Evolutionary conservation across 2,329 filamentous ascomycete genomes (phyloP).

Genomic region (Colletotrichum cereale): DNA sequence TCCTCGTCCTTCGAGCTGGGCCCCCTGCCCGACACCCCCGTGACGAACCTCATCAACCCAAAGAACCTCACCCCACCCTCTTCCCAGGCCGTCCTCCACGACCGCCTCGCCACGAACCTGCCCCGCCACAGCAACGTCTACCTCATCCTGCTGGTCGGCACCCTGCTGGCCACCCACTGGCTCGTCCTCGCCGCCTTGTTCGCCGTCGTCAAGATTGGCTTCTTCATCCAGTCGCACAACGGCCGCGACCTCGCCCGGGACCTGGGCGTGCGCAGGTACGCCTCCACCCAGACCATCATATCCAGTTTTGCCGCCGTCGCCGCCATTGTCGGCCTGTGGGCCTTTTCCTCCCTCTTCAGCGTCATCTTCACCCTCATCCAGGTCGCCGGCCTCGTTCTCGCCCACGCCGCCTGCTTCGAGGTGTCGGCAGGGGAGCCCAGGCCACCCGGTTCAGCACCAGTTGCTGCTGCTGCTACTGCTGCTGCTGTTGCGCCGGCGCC

Average conservation of each 20-base stretch:
- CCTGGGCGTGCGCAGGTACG: slow-evolving; percentile 35
- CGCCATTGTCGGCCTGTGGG: slow-evolving; percentile 34
- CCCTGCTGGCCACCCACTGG: slow-evolving; percentile 35
- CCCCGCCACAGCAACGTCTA: slow-evolving; percentile 38
- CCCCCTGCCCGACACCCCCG: slow-evolving; percentile 33
- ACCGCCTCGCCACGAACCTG: slow-evolving; percentile 31
- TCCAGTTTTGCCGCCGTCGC: slow-evolving; percentile 26
- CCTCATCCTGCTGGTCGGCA: slow-evolving; percentile 38
- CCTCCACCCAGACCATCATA: slow-evolving; percentile 34
- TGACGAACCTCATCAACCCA: slow-evolving; percentile 38
- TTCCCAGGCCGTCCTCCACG: slow-evolving; percentile 34
- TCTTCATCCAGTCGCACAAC: slow-evolving; percentile 37
- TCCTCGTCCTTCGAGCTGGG: slow-evolving; percentile 26
- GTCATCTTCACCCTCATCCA: slow-evolving; percentile 33
- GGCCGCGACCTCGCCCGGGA: slow-evolving; percentile 38
- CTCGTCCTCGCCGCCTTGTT: slow-evolving; percentile 35
- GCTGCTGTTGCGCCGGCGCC: slow-evolving; percentile 1
- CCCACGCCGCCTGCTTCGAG: slow-evolving; percentile 34
- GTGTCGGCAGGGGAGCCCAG: slow-evolving; percentile 1
- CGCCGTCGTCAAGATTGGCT: slow-evolving; percentile 34
- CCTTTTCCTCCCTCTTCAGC: slow-evolving; percentile 36
- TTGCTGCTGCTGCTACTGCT: background rate
- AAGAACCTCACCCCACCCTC: slow-evolving; percentile 27
- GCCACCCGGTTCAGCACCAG: background rate
- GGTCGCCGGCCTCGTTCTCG: slow-evolving; percentile 30